A percentile compares a stretch with the other conserved stretches of the same genome.
Conservation (phyloP, 495 filamentous ascomycete species). For the Daldinia vernicosa region DNA sequence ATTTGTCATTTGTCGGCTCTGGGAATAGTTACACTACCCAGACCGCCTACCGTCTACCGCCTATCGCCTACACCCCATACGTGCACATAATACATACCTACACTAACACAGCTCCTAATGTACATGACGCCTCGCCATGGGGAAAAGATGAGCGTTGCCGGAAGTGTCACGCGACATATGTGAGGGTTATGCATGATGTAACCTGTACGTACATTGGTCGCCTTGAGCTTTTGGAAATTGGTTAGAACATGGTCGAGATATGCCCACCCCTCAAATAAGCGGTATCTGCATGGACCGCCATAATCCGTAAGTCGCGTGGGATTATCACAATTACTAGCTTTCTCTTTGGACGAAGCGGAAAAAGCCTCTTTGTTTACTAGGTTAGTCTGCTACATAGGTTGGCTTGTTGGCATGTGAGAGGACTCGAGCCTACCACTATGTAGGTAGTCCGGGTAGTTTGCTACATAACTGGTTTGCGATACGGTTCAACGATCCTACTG, state of each 20-base stretch:
- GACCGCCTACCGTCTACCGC: conserved; percentile 21
- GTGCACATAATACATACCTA: background rate
- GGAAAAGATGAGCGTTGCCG: conserved; percentile 30
- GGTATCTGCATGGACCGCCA: conserved; percentile 20
- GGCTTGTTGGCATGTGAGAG: too few species aligned
- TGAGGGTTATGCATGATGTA: conserved; percentile 42
- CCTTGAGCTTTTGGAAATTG: conserved; percentile 5
- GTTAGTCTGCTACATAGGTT: background rate
- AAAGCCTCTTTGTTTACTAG: background rate
- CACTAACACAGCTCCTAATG: background rate
- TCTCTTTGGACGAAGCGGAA: background rate
- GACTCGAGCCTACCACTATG: too few species aligned
- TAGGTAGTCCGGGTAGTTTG: background rate
- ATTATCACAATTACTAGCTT: conserved; percentile 29
- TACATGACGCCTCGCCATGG: conserved; percentile 15
- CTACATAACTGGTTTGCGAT: conserved; percentile 2
- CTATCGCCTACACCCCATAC: background rate
- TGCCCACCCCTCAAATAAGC: conserved; percentile 34
- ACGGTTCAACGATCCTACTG: background rate
- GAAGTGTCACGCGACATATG: conserved; percentile 43
- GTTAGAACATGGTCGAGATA: conserved; percentile 7
- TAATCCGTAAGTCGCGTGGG: conserved; percentile 21
- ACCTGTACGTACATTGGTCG: conserved; percentile 18
- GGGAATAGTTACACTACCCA: conserved; percentile 30
- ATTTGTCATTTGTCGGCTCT: conserved; percentile 32